phyloP scores from a whole-genome alignment of 2,329 filamentous ascomycete species.

The Sporothrix dimorphospora region DNA sequence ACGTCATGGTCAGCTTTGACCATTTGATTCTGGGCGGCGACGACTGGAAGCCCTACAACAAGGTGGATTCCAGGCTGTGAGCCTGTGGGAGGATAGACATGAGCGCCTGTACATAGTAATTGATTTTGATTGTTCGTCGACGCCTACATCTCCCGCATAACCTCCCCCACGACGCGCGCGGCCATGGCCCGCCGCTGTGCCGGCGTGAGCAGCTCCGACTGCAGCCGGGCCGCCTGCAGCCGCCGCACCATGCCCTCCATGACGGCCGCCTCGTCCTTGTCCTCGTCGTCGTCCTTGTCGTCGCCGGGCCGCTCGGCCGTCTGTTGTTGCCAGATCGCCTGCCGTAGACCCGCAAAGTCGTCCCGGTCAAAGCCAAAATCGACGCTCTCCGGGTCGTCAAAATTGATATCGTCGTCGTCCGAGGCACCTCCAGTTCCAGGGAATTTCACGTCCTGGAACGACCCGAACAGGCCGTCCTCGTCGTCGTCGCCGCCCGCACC shows the following conservation, averaged over 20 bases:
- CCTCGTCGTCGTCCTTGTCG: neutral
- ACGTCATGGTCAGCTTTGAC: slow-evolving; percentile 32
- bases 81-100: neutral
- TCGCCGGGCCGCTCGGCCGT: slow-evolving; percentile 28
- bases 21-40: slow-evolving; percentile 26
- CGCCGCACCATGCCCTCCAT: slow-evolving; percentile 67
- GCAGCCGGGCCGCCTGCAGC: slow-evolving; percentile 63
- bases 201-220: slow-evolving; percentile 61
- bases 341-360: slow-evolving; percentile 57
- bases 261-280: slow-evolving; percentile 57
- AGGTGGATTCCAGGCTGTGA: neutral
- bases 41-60: slow-evolving; percentile 20
- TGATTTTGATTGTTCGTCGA: neutral
- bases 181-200: slow-evolving; percentile 64
- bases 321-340: slow-evolving; percentile 54
- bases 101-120: slow-evolving; percentile 18
- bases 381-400: slow-evolving; percentile 43
- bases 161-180: slow-evolving; percentile 63
- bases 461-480: slow-evolving; percentile 35
- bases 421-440: neutral
- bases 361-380: slow-evolving; percentile 57
- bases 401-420: slow-evolving; percentile 38
- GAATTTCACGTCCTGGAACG: neutral
- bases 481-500: slow-evolving; percentile 29
- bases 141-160: slow-evolving; percentile 61